phyloP scores from a whole-genome alignment of 2,329 filamentous ascomycete genomes.

The Cercospora zeae-maydis region DNA sequence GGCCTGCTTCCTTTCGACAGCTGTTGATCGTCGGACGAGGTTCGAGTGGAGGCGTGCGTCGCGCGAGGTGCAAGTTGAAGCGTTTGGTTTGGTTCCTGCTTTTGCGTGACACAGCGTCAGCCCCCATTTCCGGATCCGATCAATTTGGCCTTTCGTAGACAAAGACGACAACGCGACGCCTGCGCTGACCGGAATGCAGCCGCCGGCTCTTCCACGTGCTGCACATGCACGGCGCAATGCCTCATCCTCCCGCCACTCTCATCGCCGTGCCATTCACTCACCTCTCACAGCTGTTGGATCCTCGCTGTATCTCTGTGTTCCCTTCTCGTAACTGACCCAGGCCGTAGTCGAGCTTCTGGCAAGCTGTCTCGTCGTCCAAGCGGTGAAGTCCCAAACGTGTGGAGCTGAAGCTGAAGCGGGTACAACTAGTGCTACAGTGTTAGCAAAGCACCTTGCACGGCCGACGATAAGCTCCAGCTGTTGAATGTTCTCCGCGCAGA shows the following conservation, averaged over 20 bases:
- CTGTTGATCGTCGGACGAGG: background rate
- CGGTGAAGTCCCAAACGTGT: background rate
- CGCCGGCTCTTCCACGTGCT: slow-evolving; percentile 18
- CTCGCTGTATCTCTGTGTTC: background rate
- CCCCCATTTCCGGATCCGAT: slow-evolving; percentile 16
- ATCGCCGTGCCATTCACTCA: background rate
- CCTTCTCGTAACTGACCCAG: background rate
- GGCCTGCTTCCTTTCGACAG: background rate
- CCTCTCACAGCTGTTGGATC: background rate
- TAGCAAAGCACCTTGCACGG: background rate
- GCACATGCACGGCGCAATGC: slow-evolving; percentile 13
- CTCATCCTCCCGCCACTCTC: background rate
- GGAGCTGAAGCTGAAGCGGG: background rate
- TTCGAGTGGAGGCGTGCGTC: background rate
- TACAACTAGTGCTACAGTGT: background rate
- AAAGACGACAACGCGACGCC: slow-evolving; percentile 13
- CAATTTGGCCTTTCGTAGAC: slow-evolving; percentile 10
- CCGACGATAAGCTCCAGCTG: background rate
- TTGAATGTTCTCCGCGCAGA: background rate
- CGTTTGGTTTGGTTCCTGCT: slow-evolving; percentile 18
- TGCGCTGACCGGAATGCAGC: slow-evolving; percentile 15
- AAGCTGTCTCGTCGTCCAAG: background rate
- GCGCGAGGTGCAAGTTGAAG: background rate
- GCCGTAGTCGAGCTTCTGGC: background rate
- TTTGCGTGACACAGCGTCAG: slow-evolving; percentile 21